Percentiles rank a stretch among this genome's conserved stretches.
Conservation (phyloP, 352 stramenopile genomes). For the Elongisporangium anandrum region DNA sequence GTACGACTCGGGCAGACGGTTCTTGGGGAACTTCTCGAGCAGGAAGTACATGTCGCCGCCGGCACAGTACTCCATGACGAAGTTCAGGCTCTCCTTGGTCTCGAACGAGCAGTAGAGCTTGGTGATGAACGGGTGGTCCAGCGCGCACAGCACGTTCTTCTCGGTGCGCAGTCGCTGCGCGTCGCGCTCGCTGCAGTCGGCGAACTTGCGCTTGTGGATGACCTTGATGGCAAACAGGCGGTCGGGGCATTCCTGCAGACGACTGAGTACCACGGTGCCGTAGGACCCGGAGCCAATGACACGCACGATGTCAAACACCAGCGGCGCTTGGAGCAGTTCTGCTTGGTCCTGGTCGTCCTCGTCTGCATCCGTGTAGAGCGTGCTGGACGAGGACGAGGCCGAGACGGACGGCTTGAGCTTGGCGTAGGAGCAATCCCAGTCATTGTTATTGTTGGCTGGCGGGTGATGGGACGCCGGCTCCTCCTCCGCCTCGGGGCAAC, state of each 20-base stretch:
- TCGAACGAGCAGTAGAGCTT: slow-evolving; percentile 94
- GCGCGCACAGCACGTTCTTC: slow-evolving; percentile 93
- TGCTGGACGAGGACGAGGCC: slow-evolving; percentile 45
- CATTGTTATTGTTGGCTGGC: slow-evolving; percentile 10
- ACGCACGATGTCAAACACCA: slow-evolving; percentile 66
- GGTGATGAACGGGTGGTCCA: slow-evolving; percentile 98
- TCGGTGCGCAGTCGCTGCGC: slow-evolving; percentile 91
- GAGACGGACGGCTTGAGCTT: slow-evolving; percentile 22
- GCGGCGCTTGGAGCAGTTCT: slow-evolving; percentile 22
- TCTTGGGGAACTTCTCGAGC: slow-evolving; percentile 85
- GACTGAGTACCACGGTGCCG: slow-evolving; percentile 65
- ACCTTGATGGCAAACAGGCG: slow-evolving; percentile 71
- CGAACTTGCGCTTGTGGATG: slow-evolving; percentile 70
- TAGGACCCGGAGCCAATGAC: slow-evolving; percentile 78
- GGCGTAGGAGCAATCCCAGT: slow-evolving; percentile 23
- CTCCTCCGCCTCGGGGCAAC: slow-evolving; percentile 1
- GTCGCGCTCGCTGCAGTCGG: slow-evolving; percentile 28
- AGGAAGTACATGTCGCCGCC: slow-evolving; percentile 96
- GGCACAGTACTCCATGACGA: slow-evolving; percentile 98
- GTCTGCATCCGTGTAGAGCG: slow-evolving; percentile 36
- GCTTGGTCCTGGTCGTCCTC: slow-evolving; percentile 15
- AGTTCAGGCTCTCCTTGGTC: slow-evolving; percentile 92
- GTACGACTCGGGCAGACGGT: slow-evolving; percentile 90
- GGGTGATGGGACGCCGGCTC: too few species aligned
- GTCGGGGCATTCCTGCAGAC: slow-evolving; percentile 31